These are phyloP conservation scores for Mitragyna speciosa DNA, from an alignment of 257 asterid genomes.

Conservation along the genomic window DNA sequence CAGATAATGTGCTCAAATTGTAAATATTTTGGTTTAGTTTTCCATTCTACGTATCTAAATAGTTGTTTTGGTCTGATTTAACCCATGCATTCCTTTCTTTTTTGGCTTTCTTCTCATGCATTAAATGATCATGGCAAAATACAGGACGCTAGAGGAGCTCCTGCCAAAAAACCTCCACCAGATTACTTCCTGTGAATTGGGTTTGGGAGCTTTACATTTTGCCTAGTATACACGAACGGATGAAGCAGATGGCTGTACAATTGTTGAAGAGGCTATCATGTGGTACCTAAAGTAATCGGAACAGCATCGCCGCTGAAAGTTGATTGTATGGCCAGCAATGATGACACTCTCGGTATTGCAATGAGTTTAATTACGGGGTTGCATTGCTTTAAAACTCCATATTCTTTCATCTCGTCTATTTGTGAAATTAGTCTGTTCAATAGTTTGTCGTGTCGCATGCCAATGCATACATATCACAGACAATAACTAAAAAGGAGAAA, in stretches of 20 bases:
- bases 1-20: neutral
- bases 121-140: constrained; percentile 21
- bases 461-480: constrained; percentile 9
- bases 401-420: neutral
- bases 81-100: neutral
- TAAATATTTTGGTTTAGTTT: no score
- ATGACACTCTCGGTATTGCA: neutral
- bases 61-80: neutral
- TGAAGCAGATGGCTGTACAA: constrained; percentile 11
- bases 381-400: neutral
- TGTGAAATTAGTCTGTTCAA: constrained; percentile 8
- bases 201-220: constrained; percentile 12
- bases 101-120: neutral
- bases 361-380: neutral
- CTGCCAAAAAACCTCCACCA: constrained; percentile 78
- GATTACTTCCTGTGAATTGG: constrained; percentile 78
- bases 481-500: neutral
- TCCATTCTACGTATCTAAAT: neutral
- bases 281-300: neutral
- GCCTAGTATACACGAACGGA: neutral
- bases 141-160: constrained; percentile 94
- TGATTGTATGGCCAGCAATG: neutral
- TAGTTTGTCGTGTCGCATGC: constrained; percentile 5
- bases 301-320: constrained; percentile 1
- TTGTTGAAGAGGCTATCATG: neutral